Conservation (phyloP, 495 filamentous ascomycete genomes). For the Neurospora sp. region DNA sequence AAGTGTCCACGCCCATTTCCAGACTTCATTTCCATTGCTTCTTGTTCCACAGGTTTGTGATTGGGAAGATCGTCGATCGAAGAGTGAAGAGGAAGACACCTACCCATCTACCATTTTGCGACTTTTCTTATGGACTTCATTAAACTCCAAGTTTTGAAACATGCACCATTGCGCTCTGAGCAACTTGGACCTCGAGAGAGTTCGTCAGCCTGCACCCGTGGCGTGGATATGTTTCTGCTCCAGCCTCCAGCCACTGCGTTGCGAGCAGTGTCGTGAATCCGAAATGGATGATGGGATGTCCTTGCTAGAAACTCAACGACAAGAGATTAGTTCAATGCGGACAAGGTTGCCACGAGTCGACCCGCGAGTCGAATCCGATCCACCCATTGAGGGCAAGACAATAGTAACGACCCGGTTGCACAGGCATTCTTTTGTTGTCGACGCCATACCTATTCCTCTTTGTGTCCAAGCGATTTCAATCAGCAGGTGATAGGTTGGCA, state of each 20-base stretch:
- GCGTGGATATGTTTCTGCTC: neutral
- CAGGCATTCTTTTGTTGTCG: neutral
- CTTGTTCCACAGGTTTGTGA: neutral
- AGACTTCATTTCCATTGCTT: neutral
- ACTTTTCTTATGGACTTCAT: no score
- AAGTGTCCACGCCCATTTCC: neutral
- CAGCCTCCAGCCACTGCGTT: neutral
- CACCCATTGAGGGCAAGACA: neutral
- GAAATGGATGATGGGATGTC: neutral
- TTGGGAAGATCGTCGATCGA: neutral
- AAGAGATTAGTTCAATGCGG: neutral
- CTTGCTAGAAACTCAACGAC: neutral
- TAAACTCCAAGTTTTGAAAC: neutral
- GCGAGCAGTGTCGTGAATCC: neutral
- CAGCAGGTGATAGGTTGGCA: neutral
- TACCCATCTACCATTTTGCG: no score
- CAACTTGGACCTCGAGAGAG: neutral
- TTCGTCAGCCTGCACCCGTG: neutral
- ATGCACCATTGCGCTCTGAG: neutral
- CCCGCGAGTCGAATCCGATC: neutral
- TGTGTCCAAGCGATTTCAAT: neutral
- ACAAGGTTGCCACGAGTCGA: neutral
- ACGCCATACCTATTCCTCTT: neutral
- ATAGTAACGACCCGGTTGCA: neutral
- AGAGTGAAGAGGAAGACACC: neutral